Conservation (phyloP, 768 basidiomycete species). For the Saitozyma sp. region DNA sequence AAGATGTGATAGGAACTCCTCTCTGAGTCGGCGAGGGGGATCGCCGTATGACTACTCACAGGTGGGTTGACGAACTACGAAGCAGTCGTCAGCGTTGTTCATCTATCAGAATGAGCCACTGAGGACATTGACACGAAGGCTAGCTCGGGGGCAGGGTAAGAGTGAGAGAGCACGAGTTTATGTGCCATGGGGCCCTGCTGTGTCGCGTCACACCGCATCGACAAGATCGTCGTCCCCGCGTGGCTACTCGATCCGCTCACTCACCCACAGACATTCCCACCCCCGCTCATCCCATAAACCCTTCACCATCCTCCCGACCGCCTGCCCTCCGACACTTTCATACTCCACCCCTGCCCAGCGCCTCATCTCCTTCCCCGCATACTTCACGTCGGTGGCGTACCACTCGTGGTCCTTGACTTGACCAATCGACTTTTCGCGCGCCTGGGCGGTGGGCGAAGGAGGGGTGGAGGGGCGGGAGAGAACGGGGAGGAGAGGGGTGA, state of each 20-base stretch:
- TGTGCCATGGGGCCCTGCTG: too few relatives aligned
- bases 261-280: constrained; percentile 51
- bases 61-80: constrained; percentile 43
- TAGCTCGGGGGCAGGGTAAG: too few relatives aligned
- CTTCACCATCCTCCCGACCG: constrained; percentile 47
- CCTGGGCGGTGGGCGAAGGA: background rate
- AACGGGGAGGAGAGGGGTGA: constrained; percentile 14
- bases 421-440: background rate
- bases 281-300: constrained; percentile 46
- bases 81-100: background rate
- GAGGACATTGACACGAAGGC: too few relatives aligned
- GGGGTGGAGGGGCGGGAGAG: background rate
- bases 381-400: constrained; percentile 29
- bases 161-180: too few relatives aligned
- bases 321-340: constrained; percentile 37
- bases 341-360: constrained; percentile 40
- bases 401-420: constrained; percentile 12
- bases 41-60: constrained; percentile 15
- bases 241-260: constrained; percentile 4
- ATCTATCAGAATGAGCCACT: background rate
- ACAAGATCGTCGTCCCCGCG: too few relatives aligned
- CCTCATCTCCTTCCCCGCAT: constrained; percentile 23
- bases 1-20: too few relatives aligned
- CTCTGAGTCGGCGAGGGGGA: too few relatives aligned
- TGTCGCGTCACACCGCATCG: too few relatives aligned